These are phyloP conservation scores for Termitomyces sp. DNA, from an alignment of 768 basidiomycete genomes.

Conservation along the genomic window DNA sequence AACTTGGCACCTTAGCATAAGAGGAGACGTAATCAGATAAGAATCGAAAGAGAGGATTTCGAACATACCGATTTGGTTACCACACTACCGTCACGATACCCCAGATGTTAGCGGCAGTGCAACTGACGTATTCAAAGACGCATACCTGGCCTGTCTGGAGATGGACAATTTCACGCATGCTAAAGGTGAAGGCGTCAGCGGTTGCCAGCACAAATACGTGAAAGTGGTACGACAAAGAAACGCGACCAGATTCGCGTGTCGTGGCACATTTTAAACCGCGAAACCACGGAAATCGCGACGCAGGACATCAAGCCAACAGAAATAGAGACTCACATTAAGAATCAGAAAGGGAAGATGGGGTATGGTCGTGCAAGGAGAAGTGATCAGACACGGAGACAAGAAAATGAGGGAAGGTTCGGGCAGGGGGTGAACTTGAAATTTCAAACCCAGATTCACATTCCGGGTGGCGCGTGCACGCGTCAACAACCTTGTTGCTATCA, in stretches of 20 bases:
- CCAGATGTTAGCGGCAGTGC: slow-evolving; percentile 21
- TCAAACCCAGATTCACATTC: slow-evolving; percentile 43
- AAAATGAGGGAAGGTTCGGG: slow-evolving; percentile 37
- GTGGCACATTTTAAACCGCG: slow-evolving; percentile 11
- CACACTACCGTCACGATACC: slow-evolving; percentile 58
- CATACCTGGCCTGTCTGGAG: slow-evolving; percentile 97
- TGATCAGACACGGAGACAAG: slow-evolving; percentile 44
- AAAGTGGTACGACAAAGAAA: slow-evolving; percentile 48
- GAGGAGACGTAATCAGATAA: slow-evolving; percentile 17
- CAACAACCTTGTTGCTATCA: slow-evolving; percentile 5
- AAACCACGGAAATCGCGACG: slow-evolving; percentile 13
- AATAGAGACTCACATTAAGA: slow-evolving; percentile 36
- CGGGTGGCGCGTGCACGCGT: slow-evolving; percentile 24
- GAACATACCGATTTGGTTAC: slow-evolving; percentile 95
- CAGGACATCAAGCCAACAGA: not conserved
- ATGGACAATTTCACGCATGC: slow-evolving; percentile 99
- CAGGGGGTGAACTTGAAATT: slow-evolving; percentile 38
- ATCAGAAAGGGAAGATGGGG: slow-evolving; percentile 32
- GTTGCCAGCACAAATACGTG: slow-evolving; percentile 15
- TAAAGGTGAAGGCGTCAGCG: slow-evolving; percentile 36
- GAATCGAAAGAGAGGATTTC: slow-evolving; percentile 17
- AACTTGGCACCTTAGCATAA: slow-evolving; percentile 74
- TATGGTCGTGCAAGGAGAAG: slow-evolving; percentile 39
- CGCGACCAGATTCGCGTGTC: slow-evolving; percentile 33
- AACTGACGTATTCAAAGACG: slow-evolving; percentile 6